Conservation (phyloP, 306 rosid species). For the Alnus glutinosa region DNA sequence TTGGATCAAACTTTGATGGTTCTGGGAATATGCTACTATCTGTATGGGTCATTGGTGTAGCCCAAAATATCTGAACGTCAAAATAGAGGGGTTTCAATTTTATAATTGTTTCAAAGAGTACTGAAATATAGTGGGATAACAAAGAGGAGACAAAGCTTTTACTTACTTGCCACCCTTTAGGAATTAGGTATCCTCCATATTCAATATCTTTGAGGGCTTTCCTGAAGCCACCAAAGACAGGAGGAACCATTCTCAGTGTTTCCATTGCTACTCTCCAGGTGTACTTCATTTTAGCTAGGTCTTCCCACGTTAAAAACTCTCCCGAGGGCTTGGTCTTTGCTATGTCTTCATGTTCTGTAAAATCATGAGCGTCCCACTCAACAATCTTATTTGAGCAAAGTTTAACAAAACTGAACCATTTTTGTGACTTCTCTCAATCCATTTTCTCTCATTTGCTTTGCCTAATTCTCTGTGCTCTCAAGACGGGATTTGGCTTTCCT, state of each 20-base stretch:
- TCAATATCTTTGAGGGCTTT: constrained; percentile 56
- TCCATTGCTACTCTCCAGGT: constrained; percentile 80
- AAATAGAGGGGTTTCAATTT: not conserved
- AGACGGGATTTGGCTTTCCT: no score
- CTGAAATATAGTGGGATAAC: not conserved
- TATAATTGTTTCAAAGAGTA: not conserved
- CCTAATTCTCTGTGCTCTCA: no score
- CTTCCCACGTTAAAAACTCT: constrained; percentile 69
- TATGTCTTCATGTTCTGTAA: constrained; percentile 73
- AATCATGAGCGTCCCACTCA: not conserved
- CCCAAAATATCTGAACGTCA: constrained; percentile 65
- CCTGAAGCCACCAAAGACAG: constrained; percentile 58
- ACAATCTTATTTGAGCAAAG: not conserved
- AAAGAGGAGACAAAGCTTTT: not conserved
- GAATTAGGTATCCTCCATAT: constrained; percentile 61
- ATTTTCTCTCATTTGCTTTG: not conserved
- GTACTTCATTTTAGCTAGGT: constrained; percentile 79
- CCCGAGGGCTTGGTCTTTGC: constrained; percentile 49
- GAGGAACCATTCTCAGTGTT: constrained; percentile 66
- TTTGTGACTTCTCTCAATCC: no score
- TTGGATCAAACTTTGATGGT: constrained; percentile 67
- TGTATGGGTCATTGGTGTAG: constrained; percentile 64
- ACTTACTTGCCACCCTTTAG: constrained; percentile 91
- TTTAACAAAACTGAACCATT: not conserved
- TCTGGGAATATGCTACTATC: constrained; percentile 55